A percentile compares a stretch with the other conserved stretches of the same genome.
These are phyloP conservation scores for Kondoa malvinella DNA, from an alignment of 768 basidiomycete species.

Conservation along the genomic window DNA sequence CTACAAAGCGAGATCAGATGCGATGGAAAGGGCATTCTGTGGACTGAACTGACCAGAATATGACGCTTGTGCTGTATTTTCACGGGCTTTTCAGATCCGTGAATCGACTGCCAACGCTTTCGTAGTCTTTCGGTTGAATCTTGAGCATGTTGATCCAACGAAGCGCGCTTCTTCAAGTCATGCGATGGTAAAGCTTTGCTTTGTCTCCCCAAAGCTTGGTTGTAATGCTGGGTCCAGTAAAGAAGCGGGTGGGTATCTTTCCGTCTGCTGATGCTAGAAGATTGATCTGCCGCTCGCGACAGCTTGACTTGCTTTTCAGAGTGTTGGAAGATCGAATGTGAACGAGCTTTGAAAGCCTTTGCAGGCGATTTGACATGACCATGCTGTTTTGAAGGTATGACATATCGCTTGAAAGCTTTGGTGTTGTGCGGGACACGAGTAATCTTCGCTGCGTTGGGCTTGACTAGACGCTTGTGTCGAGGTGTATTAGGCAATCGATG, in stretches of 20 bases:
- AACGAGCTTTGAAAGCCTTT: background rate
- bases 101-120: background rate
- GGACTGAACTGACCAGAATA: background rate
- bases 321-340: background rate
- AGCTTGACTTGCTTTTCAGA: background rate
- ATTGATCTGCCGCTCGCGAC: background rate
- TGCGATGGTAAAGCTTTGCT: background rate
- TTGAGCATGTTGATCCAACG: background rate
- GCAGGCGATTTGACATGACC: background rate
- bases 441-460: background rate
- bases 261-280: too few relatives aligned
- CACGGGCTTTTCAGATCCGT: background rate
- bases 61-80: background rate
- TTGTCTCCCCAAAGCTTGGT: conserved; percentile 1
- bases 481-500: background rate
- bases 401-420: conserved; percentile 3
- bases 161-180: background rate
- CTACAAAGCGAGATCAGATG: background rate
- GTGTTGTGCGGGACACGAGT: background rate
- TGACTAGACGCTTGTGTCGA: background rate
- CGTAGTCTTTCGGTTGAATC: background rate
- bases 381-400: background rate
- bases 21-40: background rate
- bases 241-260: background rate
- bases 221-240: conserved; percentile 9